A percentile compares a stretch with the other conserved stretches of the same genome.
These are phyloP conservation scores for Aspergillus latus DNA, from an alignment of 2,329 filamentous ascomycete species.

Conservation along the genomic window DNA sequence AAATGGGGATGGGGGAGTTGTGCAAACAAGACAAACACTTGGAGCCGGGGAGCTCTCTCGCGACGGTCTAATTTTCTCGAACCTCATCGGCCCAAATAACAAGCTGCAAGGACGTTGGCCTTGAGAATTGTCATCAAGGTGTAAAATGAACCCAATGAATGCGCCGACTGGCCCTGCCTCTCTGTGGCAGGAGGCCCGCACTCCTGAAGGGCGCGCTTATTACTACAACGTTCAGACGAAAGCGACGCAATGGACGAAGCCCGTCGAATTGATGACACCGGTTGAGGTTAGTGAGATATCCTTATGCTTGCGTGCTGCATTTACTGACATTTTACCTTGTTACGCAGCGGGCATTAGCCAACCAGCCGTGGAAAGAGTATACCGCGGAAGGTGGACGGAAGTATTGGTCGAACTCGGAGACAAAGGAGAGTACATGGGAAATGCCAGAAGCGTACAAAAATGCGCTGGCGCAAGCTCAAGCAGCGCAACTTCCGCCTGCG, in stretches of 20 bases:
- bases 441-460: slow-evolving; percentile 82
- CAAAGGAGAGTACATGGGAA: slow-evolving; percentile 90
- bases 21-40: slow-evolving; percentile 34
- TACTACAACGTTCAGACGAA: slow-evolving; percentile 89
- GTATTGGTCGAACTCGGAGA: slow-evolving; percentile 94
- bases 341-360: slow-evolving; percentile 70
- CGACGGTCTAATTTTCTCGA: slow-evolving; percentile 26
- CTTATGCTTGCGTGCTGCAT: slow-evolving; percentile 6
- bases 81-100: slow-evolving; percentile 5
- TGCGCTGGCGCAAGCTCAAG: slow-evolving; percentile 65
- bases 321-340: not conserved
- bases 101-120: slow-evolving; percentile 8
- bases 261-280: slow-evolving; percentile 79
- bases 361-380: slow-evolving; percentile 91
- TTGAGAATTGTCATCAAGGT: slow-evolving; percentile 8
- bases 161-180: slow-evolving; percentile 53
- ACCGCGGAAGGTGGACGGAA: slow-evolving; percentile 80
- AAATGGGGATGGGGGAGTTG: slow-evolving; percentile 11
- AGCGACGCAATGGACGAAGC: slow-evolving; percentile 91
- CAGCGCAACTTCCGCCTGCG: slow-evolving; percentile 45
- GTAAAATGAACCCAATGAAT: slow-evolving; percentile 56
- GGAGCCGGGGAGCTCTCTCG: slow-evolving; percentile 23
- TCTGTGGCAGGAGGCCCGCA: slow-evolving; percentile 78
- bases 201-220: slow-evolving; percentile 79
- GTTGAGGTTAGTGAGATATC: slow-evolving; percentile 63